Evolutionary conservation across 768 basidiomycete species (phyloP).

Genomic region (Crepidotus variabilis): DNA sequence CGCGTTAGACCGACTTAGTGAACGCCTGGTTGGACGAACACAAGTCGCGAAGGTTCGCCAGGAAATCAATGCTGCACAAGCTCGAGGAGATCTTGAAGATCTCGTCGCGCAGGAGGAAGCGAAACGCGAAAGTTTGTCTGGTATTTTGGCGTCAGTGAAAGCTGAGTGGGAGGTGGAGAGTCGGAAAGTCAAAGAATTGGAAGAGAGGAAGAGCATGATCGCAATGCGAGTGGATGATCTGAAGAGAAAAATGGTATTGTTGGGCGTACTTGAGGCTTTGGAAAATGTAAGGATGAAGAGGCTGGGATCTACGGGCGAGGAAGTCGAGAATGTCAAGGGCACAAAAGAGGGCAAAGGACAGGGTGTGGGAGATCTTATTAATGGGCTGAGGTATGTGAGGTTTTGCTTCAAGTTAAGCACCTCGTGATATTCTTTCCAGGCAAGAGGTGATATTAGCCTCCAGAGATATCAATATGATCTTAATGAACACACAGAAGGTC

Average conservation of each 20-base stretch:
- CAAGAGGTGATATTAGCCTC: no score
- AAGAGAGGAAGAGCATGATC: constrained; percentile 9
- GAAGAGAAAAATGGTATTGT: constrained; percentile 16
- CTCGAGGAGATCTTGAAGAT: constrained; percentile 5
- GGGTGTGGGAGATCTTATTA: constrained; percentile 7
- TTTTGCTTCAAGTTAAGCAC: not conserved
- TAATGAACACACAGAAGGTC: no score
- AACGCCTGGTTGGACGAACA: not conserved
- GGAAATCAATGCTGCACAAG: not conserved
- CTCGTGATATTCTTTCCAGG: not conserved
- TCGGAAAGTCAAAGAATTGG: constrained; percentile 1
- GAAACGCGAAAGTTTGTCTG: not conserved
- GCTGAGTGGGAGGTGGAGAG: constrained; percentile 6
- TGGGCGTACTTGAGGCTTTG: constrained; percentile 20
- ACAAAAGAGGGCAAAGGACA: constrained; percentile 11
- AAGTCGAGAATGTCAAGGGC: constrained; percentile 14
- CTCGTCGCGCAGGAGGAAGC: constrained; percentile 2
- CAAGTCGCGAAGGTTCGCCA: not conserved
- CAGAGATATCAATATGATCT: no score
- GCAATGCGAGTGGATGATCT: constrained; percentile 5
- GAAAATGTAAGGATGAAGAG: constrained; percentile 22
- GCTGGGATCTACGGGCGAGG: constrained; percentile 9
- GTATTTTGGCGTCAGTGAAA: not conserved
- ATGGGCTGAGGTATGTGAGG: not conserved
- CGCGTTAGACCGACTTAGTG: not conserved